Percentiles rank a stretch among this genome's conserved stretches.
phyloP scores from a whole-genome alignment of 306 rosid species.

The Begonia peltatifolia region DNA sequence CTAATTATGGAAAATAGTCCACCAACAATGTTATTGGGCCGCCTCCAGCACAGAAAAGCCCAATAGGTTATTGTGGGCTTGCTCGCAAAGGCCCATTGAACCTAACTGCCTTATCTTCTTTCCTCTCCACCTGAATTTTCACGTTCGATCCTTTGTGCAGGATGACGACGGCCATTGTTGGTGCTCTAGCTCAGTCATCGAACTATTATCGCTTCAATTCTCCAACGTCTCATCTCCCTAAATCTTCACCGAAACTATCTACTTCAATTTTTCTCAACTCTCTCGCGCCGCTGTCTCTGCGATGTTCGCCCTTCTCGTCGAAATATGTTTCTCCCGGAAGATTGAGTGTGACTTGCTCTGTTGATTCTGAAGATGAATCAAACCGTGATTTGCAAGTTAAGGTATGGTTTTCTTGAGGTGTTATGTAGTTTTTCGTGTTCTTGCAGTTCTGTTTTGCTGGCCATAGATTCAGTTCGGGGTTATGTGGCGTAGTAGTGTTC shows the following conservation, averaged over 20 bases:
- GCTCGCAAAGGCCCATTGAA: too few species aligned
- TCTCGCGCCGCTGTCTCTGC: conserved; percentile 11
- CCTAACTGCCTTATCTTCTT: too few species aligned
- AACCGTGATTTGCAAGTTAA: conserved; percentile 22
- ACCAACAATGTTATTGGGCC: too few species aligned
- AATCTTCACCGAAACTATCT: conserved; percentile 19
- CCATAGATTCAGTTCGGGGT: too few species aligned
- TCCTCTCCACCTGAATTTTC: too few species aligned
- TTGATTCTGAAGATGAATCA: conserved; percentile 35
- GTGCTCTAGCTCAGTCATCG: conserved; percentile 17
- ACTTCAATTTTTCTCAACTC: conserved; percentile 14
- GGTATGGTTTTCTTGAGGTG: conserved; percentile 18
- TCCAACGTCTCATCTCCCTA: conserved; percentile 18
- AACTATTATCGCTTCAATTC: conserved; percentile 18
- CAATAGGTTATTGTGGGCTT: too few species aligned
- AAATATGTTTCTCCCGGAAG: conserved; percentile 1
- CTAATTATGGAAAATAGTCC: too few species aligned
- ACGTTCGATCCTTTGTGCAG: too few species aligned
- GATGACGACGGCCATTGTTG: too few species aligned
- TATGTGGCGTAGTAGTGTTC: too few species aligned
- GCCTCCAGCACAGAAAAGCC: too few species aligned
- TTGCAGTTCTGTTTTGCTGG: neutral
- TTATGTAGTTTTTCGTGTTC: neutral
- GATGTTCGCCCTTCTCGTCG: conserved; percentile 6
- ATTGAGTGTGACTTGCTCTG: conserved; percentile 32